phyloP scores from a whole-genome alignment of 441 rosid species.

The Pelargonium myrrhifolium region DNA sequence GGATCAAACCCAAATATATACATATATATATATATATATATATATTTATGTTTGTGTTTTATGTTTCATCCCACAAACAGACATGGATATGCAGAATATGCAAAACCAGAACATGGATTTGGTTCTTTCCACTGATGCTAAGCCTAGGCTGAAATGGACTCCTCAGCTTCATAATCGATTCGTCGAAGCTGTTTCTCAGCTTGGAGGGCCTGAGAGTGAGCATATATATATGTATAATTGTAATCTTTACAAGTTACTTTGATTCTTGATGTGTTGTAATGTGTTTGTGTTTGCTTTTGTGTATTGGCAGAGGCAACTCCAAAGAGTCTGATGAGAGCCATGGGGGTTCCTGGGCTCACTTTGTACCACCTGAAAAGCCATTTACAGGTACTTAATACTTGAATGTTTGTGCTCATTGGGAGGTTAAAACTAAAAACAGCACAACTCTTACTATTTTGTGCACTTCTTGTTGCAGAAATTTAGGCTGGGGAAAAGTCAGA shows the following conservation, averaged over 20 bases:
- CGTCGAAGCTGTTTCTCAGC: constrained; percentile 65
- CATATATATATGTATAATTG: constrained; percentile 1
- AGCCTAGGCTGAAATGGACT: constrained; percentile 96
- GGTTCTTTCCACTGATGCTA: constrained; percentile 78
- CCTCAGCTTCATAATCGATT: constrained; percentile 80
- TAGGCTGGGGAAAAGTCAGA: constrained; percentile 79
- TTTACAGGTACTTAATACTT: constrained; percentile 50
- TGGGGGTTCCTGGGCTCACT: constrained; percentile 87
- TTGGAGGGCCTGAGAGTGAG: constrained; percentile 86
- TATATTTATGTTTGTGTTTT: constrained; percentile 20
- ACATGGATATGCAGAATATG: constrained; percentile 34
- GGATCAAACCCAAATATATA: constrained; percentile 19
- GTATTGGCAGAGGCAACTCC: constrained; percentile 81
- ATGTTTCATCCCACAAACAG: constrained; percentile 16
- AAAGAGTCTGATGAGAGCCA: constrained; percentile 72
- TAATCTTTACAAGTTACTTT: neutral
- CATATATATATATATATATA: neutral
- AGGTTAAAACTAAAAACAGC: constrained; percentile 1
- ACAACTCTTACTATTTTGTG: constrained; percentile 10
- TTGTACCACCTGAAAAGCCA: constrained; percentile 98
- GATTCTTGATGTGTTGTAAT: neutral
- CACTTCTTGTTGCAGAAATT: constrained; percentile 54
- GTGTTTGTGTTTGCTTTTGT: constrained; percentile 14
- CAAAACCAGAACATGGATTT: constrained; percentile 57
- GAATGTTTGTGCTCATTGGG: constrained; percentile 10